Evolutionary conservation across 2,329 filamentous ascomycete species (phyloP).

Genomic region (Calonectria honghensis): DNA sequence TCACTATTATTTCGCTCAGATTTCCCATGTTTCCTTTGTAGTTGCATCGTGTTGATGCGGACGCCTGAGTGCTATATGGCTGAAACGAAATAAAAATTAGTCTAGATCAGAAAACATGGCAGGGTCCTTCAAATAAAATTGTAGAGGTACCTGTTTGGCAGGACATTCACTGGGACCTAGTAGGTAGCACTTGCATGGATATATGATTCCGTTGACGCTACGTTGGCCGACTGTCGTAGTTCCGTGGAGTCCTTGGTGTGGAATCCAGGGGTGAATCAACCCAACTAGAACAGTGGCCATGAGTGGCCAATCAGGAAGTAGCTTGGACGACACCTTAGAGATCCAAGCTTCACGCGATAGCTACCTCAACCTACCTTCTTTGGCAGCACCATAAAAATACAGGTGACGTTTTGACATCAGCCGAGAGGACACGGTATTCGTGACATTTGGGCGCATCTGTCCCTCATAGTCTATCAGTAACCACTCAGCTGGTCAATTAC

Average conservation of each 20-base stretch:
- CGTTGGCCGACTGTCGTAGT: not conserved
- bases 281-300: slow-evolving; percentile 24
- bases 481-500: slow-evolving; percentile 35
- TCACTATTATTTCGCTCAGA: not conserved
- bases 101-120: not conserved
- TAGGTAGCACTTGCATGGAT: slow-evolving; percentile 17
- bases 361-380: slow-evolving; percentile 41
- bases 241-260: slow-evolving; percentile 23
- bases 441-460: slow-evolving; percentile 35
- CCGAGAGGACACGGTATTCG: slow-evolving; percentile 43
- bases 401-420: slow-evolving; percentile 35
- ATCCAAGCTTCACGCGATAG: slow-evolving; percentile 49
- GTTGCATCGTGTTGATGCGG: not conserved
- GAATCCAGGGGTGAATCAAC: slow-evolving; percentile 37
- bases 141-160: not conserved
- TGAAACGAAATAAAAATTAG: not conserved
- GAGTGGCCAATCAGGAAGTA: slow-evolving; percentile 52
- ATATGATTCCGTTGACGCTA: slow-evolving; percentile 12
- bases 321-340: slow-evolving; percentile 55
- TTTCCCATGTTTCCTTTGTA: not conserved
- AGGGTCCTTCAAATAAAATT: not conserved
- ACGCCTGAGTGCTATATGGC: too few relatives aligned
- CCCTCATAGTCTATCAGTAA: slow-evolving; percentile 28
- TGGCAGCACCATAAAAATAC: slow-evolving; percentile 40
- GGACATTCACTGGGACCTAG: not conserved